A percentile compares a stretch with the other conserved stretches of the same genome.
phyloP scores from a whole-genome alignment of 2,329 filamentous ascomycete genomes.

The Amphichorda felina region DNA sequence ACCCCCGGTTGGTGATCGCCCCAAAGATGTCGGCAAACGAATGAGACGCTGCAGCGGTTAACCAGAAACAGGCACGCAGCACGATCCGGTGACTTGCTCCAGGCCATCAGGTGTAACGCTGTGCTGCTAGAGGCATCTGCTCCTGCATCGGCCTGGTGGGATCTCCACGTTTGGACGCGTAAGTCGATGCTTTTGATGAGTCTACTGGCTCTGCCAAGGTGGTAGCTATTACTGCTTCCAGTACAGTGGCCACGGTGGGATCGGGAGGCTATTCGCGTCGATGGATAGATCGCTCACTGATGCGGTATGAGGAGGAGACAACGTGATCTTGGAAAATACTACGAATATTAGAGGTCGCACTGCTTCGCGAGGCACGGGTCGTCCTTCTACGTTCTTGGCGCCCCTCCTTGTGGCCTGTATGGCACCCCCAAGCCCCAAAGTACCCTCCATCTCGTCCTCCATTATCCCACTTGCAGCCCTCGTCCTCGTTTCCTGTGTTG shows the following conservation, averaged over 20 bases:
- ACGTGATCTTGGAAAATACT: neutral
- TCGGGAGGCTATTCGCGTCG: no score
- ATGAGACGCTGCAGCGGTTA: slow-evolving; percentile 21
- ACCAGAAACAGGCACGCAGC: slow-evolving; percentile 5
- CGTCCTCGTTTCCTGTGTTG: no score
- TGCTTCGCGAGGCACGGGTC: slow-evolving; percentile 5
- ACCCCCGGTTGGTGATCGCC: slow-evolving; percentile 18
- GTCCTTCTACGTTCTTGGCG: slow-evolving; percentile 1
- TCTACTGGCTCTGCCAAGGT: no score
- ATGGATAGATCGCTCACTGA: no score
- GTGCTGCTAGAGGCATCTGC: neutral
- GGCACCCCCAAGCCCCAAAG: neutral
- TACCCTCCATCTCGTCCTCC: neutral
- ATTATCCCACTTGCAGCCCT: neutral
- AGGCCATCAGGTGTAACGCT: slow-evolving; percentile 2
- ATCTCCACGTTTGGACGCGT: no score
- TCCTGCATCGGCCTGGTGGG: no score
- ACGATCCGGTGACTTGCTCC: slow-evolving; percentile 3
- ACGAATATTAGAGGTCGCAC: no score
- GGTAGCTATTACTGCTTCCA: no score
- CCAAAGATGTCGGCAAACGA: slow-evolving; percentile 14
- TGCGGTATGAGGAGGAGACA: neutral
- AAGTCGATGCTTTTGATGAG: no score
- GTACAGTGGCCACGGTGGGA: no score
- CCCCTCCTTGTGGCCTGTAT: neutral